Evolutionary conservation across 225 moss, liverwort and hornwort species (phyloP).

Genomic region (Bryum argenteum): DNA sequence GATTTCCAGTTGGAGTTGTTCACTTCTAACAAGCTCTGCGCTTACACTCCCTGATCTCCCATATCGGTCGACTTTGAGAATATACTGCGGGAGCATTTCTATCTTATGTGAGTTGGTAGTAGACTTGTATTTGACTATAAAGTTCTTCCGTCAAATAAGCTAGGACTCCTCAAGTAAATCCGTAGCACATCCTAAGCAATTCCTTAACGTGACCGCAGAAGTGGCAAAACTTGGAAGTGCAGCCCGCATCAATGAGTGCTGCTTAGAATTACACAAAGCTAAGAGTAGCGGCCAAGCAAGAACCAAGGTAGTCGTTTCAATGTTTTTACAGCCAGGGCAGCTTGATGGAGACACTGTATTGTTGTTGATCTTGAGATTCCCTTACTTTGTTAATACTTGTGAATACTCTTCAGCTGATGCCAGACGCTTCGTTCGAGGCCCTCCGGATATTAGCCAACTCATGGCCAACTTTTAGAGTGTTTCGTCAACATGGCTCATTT

Average conservation of each 20-base stretch:
- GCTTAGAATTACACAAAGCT: constrained; percentile 85
- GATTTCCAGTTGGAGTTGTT: background rate
- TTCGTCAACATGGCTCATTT: constrained; percentile 10
- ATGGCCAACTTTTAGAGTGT: constrained; percentile 3
- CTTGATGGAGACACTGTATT: constrained; percentile 13
- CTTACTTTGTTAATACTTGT: constrained; percentile 6
- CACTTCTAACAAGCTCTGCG: constrained; percentile 18
- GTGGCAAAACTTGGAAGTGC: constrained; percentile 81
- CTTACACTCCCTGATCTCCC: background rate
- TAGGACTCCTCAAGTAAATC: constrained; percentile 6
- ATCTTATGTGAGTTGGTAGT: constrained; percentile 9
- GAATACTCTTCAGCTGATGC: constrained; percentile 15
- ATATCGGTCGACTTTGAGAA: background rate
- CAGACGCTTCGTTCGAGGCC: constrained; percentile 6
- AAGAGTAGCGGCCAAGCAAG: constrained; percentile 55
- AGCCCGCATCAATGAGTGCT: constrained; percentile 86
- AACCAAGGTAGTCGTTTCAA: constrained; percentile 49
- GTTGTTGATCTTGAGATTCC: constrained; percentile 3
- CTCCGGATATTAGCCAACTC: background rate
- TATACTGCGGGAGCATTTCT: background rate
- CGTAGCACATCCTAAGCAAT: constrained; percentile 25
- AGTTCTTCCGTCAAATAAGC: constrained; percentile 1
- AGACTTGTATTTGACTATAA: constrained; percentile 4
- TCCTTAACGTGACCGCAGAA: constrained; percentile 52
- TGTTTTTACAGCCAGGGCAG: constrained; percentile 7